Base-by-base conservation (phyloP, 2,329 filamentous ascomycete genomes). In the Fusarium scirpi region DNA sequence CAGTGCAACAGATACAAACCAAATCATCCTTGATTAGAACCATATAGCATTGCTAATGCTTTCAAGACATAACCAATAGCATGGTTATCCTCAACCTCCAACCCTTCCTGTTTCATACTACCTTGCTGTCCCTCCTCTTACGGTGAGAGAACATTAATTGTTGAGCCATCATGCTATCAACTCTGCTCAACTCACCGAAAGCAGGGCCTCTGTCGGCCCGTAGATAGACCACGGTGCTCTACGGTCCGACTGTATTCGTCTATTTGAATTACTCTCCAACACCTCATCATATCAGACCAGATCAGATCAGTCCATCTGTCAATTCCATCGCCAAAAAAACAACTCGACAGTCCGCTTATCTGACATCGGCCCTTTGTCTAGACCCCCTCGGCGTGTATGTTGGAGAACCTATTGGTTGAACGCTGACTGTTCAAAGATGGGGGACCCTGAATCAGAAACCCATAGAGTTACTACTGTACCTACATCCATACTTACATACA, bases 241-340 rank as follows among this genome's bases (percentile, higher is more conserved):
- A 73, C 71, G 71, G 70, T 71, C 66, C 73, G 72, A 75, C 69
- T 69, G 58, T 57, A 70, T 72, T 74, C 65, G 70, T 20, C n/a
- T 45, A 8, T 57, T 46, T 40, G 18, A 7, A 22, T 62, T 27
- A 43, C 60, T 49, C 51, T 45, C 22, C 24, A 22, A 25, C 41
- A 48, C 44, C 38, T 32, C 53, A 52, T 71, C 61, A 53, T 40
- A 49, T 67, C 62, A 58, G 56, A 55, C 61, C 62, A 58, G 56
- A 55, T 62, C 56, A 58, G 44, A 60, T 60, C 58, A 70, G 54
- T 65, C 58, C 62, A 55, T 65, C 64, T 63, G 58, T 71, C 68
- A 71, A 61, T 71, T 65, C 59, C 54, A 69, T 71, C 67, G 55
- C 45, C 55, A 65, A 71, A 68, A 47, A 27, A 47, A 52, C 15